A percentile compares a stretch with the other conserved stretches of the same genome.
These are phyloP conservation scores for Pelagophyceae sp. DNA, from an alignment of 352 stramenopile genomes.

Conservation along the genomic window DNA sequence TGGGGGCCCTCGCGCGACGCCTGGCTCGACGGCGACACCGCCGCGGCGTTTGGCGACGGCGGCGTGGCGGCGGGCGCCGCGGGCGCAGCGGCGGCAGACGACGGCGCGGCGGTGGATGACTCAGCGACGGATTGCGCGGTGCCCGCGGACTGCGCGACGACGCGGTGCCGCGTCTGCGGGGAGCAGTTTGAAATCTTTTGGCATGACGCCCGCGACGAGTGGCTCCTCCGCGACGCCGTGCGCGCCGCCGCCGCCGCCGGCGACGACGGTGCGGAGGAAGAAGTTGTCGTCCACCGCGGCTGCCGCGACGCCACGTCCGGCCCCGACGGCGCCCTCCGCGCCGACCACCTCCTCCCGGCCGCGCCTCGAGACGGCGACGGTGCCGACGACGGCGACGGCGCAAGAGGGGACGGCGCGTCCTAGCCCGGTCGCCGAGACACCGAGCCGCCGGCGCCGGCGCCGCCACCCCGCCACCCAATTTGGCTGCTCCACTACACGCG, in stretches of 20 bases:
- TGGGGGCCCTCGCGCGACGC: neutral
- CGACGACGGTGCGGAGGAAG: neutral
- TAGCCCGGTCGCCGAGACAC: no score
- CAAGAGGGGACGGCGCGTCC: no score
- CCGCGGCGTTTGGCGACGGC: neutral
- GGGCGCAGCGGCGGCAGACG: neutral
- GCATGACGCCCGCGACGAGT: neutral
- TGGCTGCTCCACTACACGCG: no score
- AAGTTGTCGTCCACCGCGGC: neutral
- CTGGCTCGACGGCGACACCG: neutral
- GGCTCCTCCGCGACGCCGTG: slow-evolving; percentile 7
- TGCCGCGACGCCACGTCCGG: slow-evolving; percentile 16
- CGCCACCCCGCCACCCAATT: no score
- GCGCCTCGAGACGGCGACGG: neutral
- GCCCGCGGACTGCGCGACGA: neutral
- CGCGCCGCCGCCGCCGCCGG: neutral
- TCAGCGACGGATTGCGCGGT: neutral
- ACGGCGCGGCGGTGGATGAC: neutral
- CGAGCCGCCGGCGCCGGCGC: no score
- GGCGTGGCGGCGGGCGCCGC: no score
- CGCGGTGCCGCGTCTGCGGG: slow-evolving; percentile 11
- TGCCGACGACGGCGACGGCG: neutral
- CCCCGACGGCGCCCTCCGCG: neutral
- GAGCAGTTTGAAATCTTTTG: slow-evolving; percentile 2
- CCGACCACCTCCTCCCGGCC: neutral